Evolutionary conservation across 768 basidiomycete species (phyloP), one percentile per base, ranked within the genome.

Genomic region (Boletus vermiculosoides): DNA sequence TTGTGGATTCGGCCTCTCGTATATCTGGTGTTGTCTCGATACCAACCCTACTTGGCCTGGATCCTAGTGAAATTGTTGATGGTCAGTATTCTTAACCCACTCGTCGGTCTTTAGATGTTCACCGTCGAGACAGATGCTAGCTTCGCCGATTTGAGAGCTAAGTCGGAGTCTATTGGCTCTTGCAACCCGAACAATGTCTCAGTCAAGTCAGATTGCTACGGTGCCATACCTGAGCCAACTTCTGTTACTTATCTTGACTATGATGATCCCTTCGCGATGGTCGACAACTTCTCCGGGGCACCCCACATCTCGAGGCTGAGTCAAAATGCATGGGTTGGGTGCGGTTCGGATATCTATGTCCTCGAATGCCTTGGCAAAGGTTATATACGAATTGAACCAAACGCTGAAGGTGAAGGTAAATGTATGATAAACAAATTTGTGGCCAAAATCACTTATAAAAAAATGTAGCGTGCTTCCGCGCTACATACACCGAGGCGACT

Each of bases 31-130:
- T 94, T 28, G 75, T 94, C 25, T 90, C 86, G 16, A 79, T 83
- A 12, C 94, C 95, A 0, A 92, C 89, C 8, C 73, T 98, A 12
- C 90, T 94, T 65, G 95, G 95, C 0, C 73, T 98, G 5, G 86
- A 91, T 65, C 88, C 91, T n/a, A 69, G 76, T 12, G 82, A 83
- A 54, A 68, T 89, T 8, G 71, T 73, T 22, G 83, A 90, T 49
- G 86, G 88, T 87, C 63, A 62, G 71, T 54, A 46, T 37, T 30
- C 45, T 36, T 12, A 34, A 8, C 33, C 16, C 33, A 36, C 23
- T 36, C 22, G 39, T 50, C 18, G 1, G 13, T 49, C 1, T 16
- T 42, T 9, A n/a, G 7, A 50, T 31, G 15, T 13, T 39, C 55
- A 45, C 45, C 18, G 34, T 49, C 41, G 39, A 48, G 58, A 33